Percentiles rank a stretch among this genome's conserved stretches.
Evolutionary conservation across 1,284 basidiomycete species (phyloP).

Genomic region (Chalciporus sp.): DNA sequence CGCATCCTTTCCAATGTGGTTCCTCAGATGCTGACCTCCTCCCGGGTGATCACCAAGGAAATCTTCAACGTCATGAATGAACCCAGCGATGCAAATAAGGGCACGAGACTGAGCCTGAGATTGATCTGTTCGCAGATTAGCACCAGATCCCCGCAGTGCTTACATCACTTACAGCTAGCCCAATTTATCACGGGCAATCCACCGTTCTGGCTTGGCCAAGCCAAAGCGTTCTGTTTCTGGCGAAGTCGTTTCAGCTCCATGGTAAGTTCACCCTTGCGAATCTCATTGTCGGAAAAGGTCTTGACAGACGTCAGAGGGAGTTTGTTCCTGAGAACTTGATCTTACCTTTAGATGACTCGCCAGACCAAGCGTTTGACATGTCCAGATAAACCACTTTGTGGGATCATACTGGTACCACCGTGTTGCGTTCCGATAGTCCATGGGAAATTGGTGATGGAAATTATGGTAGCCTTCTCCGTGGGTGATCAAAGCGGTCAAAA

Average conservation of each 20-base stretch:
- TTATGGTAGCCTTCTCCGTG: constrained; percentile 87
- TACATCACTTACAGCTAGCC: constrained; percentile 63
- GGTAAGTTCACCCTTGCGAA: constrained; percentile 84
- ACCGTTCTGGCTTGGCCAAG: constrained; percentile 73
- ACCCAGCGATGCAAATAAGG: constrained; percentile 78
- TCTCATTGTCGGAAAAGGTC: constrained; percentile 88
- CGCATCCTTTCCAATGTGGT: constrained; percentile 77
- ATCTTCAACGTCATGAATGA: constrained; percentile 81
- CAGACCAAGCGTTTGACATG: constrained; percentile 61
- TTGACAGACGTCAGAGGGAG: constrained; percentile 15
- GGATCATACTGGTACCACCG: constrained; percentile 88
- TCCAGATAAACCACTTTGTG: constrained; percentile 87
- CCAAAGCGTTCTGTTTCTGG: constrained; percentile 63
- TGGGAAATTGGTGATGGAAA: constrained; percentile 91
- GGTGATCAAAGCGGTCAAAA: constrained; percentile 82
- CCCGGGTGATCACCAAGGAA: constrained; percentile 89
- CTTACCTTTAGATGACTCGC: constrained; percentile 78
- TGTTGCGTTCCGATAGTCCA: constrained; percentile 90
- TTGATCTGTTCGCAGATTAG: constrained; percentile 49
- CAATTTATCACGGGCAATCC: constrained; percentile 81
- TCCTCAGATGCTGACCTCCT: constrained; percentile 59
- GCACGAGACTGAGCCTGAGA: constrained; percentile 73
- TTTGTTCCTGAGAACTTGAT: background rate
- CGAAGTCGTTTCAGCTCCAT: constrained; percentile 87
- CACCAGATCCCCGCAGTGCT: constrained; percentile 11